Conservation (phyloP, 139 green algal species). For the Micractinium sp. region DNA sequence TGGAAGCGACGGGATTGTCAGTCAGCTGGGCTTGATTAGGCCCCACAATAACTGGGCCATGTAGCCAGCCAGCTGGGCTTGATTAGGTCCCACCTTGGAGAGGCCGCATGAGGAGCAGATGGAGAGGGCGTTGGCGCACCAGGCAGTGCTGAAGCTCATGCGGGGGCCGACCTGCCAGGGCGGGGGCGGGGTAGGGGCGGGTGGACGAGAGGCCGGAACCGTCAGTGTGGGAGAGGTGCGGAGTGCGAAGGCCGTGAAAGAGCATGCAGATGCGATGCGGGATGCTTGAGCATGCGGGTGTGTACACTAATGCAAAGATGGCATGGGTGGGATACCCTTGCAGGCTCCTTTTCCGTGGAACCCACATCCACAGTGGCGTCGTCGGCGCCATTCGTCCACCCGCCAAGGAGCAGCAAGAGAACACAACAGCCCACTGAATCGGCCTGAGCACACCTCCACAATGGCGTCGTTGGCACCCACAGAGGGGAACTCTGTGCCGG, state of each 20-base stretch:
- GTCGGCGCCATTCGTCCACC: no score
- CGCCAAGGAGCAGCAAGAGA: no score
- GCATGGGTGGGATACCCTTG: no score
- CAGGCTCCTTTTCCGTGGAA: no score
- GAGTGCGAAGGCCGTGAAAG: no score
- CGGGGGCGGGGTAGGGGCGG: neutral
- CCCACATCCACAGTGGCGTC: no score
- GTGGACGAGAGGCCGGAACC: neutral
- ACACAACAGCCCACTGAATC: no score
- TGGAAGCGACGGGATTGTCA: neutral
- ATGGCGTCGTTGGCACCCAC: slow-evolving; percentile 33
- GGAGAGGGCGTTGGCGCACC: slow-evolving; percentile 96
- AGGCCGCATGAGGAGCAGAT: slow-evolving; percentile 94
- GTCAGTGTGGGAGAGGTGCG: no score
- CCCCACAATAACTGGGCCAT: no score
- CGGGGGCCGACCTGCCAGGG: slow-evolving; percentile 87
- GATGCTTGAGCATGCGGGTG: no score
- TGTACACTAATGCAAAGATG: no score
- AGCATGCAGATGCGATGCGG: no score
- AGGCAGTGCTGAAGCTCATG: slow-evolving; percentile 95
- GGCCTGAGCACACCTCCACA: slow-evolving; percentile 59
- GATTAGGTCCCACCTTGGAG: slow-evolving; percentile 57
- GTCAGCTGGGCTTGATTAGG: neutral
- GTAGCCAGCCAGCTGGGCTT: neutral
- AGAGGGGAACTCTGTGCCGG: slow-evolving; percentile 51